Base-by-base conservation (phyloP, 2,329 filamentous ascomycete genomes). In the Epichloe gansuensis region DNA sequence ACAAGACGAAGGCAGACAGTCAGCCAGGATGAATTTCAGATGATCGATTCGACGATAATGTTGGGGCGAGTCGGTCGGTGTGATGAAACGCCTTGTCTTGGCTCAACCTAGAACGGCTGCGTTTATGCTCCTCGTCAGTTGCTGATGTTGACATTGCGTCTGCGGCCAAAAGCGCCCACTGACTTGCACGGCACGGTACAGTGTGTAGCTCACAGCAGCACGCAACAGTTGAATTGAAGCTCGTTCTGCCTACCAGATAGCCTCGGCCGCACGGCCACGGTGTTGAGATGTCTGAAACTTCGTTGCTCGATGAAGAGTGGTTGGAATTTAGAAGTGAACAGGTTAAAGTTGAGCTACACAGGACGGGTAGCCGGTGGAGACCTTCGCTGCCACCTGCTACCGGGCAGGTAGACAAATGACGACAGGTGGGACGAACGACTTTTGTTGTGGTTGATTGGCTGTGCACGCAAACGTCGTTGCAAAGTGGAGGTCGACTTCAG, bases 191-290 rank as follows among this genome's bases (percentile, higher is more conserved):
- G 31, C 31, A 31, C 31, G 9, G 23, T 8, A 31, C 17, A 37
- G n/a, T 21, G 37, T 28, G 15, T 17, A 17, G 39, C 7, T 37
- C 31, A 8, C 25, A 38, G 23, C 17, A 43, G 43, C 12, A 39
- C 13, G 28, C 34, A 5, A 21, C 41, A 50, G 13, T 42, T n/a
- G 2, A 35, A 54, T 38, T 5, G 3, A 37, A 37, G 23, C 17
- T n/a, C 11, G 31, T 9, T 38, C 21, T 44, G 41, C 50, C 5
- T 38, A 42, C 47, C 42, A 35, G 17, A 44, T 50, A 39, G 43
- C 47, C 46, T 50, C 34, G 45, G 54, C 54, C 51, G 45, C 35
- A 34, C 43, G 54, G 51, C 51, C 54, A 51, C 54, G 47, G 42
- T 38, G 34, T 31, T 17, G 23, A 21, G 38, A 25, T 11, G 13